These are phyloP conservation scores for Lasiodiplodia sp. DNA, from an alignment of 2,329 filamentous ascomycete genomes.

Conservation along the genomic window DNA sequence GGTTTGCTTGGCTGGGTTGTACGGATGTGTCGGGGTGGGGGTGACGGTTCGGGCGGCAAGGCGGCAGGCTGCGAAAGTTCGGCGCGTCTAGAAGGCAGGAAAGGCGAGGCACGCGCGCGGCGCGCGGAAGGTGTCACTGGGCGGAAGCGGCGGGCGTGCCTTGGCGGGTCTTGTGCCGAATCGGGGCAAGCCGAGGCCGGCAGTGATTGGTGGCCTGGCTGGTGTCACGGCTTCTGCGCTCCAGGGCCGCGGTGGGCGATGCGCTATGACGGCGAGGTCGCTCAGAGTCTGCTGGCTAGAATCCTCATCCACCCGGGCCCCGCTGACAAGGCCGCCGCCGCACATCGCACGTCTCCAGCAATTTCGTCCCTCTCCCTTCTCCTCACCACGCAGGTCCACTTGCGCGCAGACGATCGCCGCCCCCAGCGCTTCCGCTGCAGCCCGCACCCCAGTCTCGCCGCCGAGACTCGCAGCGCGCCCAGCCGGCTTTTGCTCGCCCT, in stretches of 20 bases:
- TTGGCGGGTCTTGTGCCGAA: slow-evolving; percentile 3
- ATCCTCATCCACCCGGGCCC: slow-evolving; percentile 13
- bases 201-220: neutral
- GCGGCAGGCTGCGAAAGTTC: slow-evolving; percentile 21
- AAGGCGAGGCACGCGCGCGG: slow-evolving; percentile 20
- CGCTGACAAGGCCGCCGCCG: slow-evolving; percentile 11
- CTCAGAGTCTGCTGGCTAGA: slow-evolving; percentile 18
- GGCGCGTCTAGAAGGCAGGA: slow-evolving; percentile 18
- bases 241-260: no score
- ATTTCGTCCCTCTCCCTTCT: slow-evolving; percentile 7
- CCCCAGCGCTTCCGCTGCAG: slow-evolving; percentile 22
- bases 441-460: slow-evolving; percentile 12
- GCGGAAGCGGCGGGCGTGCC: slow-evolving; percentile 11
- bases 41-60: slow-evolving; percentile 15
- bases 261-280: neutral
- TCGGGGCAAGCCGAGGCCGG: neutral
- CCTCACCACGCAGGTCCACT: slow-evolving; percentile 26
- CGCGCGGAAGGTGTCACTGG: slow-evolving; percentile 10
- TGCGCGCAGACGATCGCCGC: slow-evolving; percentile 23
- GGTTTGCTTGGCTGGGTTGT: neutral
- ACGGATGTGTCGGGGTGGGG: slow-evolving; percentile 16
- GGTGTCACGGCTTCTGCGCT: neutral
- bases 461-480: slow-evolving; percentile 10
- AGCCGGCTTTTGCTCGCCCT: neutral
- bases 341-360: neutral